Evolutionary conservation across 2,329 filamentous ascomycete species (phyloP), one percentile per base, ranked within the genome.

Genomic region (Endothia cerciana): DNA sequence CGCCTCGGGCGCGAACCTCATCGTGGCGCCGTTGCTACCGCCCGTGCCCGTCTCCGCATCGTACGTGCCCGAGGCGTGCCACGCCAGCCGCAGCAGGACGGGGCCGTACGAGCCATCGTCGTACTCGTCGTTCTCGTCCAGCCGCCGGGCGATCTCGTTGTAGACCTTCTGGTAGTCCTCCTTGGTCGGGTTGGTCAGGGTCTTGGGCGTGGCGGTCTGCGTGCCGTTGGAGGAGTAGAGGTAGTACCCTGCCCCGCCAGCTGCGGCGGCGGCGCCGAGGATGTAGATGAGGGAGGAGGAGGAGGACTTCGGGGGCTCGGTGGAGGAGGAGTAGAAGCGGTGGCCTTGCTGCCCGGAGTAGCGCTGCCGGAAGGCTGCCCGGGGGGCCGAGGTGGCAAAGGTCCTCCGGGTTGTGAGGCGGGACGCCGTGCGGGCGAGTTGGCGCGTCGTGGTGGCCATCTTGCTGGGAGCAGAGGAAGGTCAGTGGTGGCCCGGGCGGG

Each of bases 151-250:
- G 73, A 98, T 89, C 75, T 89, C 90, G 77, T 97, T 87, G 83
- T 98, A 98, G 63, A 98, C 92, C 80, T 92, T 91, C 84, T 97
- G 93, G 84, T 97, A 98, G 80, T 99, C 93, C 73, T 90, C 89
- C 80, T 91, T 88, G 74, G 87, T 91, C 68, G 93, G 92, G 19
- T 51, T 64, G 61, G 82, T 86, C 81, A 94, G 90, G 72, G 87
- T 76, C 75, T 86, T 86, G 76, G 82, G 71, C 43, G 83, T 80
- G 71, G 79, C 80, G 66, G 81, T 75, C 67, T 81, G 78, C 72
- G 79, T 76, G 66, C 84, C 83, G 77, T 87, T 82, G 72, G 81
- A 84, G 78, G 89, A 89, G 78, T 86, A 88, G 76, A 85, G 90
- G 78, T 85, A 91, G 67, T 85, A 89, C 71, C 85, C 89, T 73